Evolutionary conservation across 2,329 filamentous ascomycete genomes (phyloP).

Genomic region (Pestalotiopsis sp.): DNA sequence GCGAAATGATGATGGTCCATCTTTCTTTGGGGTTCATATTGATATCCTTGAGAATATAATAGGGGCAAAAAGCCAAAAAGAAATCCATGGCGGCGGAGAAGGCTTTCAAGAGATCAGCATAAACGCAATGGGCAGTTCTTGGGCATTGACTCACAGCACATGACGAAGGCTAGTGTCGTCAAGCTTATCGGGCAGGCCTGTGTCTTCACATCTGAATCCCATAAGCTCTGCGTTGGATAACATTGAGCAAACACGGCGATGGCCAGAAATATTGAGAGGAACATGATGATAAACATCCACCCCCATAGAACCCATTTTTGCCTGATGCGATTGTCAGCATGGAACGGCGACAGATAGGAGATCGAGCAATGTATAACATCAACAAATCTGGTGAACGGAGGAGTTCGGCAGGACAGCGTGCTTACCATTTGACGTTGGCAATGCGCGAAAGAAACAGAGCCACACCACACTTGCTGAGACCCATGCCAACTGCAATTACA

Average conservation of each 20-base stretch:
- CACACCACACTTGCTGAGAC: constrained; percentile 19
- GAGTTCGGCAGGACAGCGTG: not conserved
- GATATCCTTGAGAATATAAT: constrained; percentile 20
- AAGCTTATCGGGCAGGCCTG: constrained; percentile 17
- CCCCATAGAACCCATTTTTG: constrained; percentile 21
- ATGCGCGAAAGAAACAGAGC: constrained; percentile 22
- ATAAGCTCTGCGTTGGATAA: constrained; percentile 17
- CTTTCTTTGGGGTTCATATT: constrained; percentile 22
- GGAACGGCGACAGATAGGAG: too few relatives aligned
- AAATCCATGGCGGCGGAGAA: constrained; percentile 23
- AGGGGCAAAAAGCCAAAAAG: constrained; percentile 21
- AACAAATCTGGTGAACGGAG: not conserved
- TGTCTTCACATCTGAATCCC: constrained; percentile 15
- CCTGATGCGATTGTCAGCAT: constrained; percentile 9
- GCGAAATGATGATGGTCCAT: constrained; percentile 19
- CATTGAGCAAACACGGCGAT: constrained; percentile 20
- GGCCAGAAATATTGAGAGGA: constrained; percentile 15
- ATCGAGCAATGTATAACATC: not conserved
- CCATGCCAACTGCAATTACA: constrained; percentile 18
- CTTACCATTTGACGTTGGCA: constrained; percentile 17
- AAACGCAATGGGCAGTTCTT: not conserved
- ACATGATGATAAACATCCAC: constrained; percentile 22
- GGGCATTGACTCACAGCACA: constrained; percentile 19
- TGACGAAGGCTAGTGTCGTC: constrained; percentile 18
- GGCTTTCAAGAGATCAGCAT: constrained; percentile 14